Evolutionary conservation across 1,284 basidiomycete species (phyloP), one percentile per base, ranked within the genome.

Genomic region (Trametes polyzona): DNA sequence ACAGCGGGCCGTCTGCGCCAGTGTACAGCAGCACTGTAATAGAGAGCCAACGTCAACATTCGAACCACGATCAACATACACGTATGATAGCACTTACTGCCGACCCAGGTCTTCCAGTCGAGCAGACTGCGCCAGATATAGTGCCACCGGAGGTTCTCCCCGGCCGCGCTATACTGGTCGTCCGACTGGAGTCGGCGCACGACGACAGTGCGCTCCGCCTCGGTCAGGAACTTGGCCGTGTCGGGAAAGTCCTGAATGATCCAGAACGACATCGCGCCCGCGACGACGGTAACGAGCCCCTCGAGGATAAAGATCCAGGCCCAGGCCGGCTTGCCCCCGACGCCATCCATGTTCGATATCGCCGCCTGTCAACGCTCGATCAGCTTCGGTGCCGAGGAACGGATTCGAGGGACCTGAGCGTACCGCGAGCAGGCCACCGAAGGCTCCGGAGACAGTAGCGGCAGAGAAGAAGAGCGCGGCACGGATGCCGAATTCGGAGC

Each of bases 211-310:
- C 88, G 77, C 73, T 94, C 92, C 2, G 74, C 76, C 61, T 88
- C 86, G 24, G 78, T 81, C 17, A 93, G 78, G 76, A 92, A 92
- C 64, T 81, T 89, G 40, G 90, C 90, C 0, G 83, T 88, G 66
- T 91, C 88, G 4, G 90, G 90, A 74, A 93, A 93, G 71, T 93
- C 91, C 67, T 88, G 84, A 59, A 92, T 83, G 63, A 92, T 83
- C 80, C 82, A 92, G 76, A 86, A 92, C 4, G 88, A 89, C 3
- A 76, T 65, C n/a, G 72, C 65, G 2, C 87, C 88, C 2, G 85
- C 84, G 21, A 90, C 8, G 27, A 92, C 80, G 2, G 90, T 93
- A 21, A 76, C 76, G 29, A 92, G 75, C 26, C 84, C 86, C 61
- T 87, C 83, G 19, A 87, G 63, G 63, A 87, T 86, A 73, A 92